phyloP scores from a whole-genome alignment of 2,329 filamentous ascomycete species.

The Gremmenia infestans region DNA sequence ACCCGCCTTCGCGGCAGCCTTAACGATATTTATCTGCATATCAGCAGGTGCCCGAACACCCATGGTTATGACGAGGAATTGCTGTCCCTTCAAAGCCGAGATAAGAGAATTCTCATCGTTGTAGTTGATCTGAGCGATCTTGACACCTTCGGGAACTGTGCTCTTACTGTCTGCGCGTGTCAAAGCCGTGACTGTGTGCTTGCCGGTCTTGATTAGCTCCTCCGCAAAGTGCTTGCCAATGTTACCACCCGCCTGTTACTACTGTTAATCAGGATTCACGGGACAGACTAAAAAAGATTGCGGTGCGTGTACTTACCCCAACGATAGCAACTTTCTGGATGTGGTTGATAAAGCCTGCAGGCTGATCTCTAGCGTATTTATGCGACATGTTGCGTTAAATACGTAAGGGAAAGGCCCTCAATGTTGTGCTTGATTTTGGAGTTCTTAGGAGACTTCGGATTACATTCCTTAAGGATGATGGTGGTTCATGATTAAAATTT shows the following conservation, averaged over 20 bases:
- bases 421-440: neutral
- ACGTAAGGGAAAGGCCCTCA: neutral
- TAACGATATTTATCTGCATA: slow-evolving; percentile 44
- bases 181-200: slow-evolving; percentile 45
- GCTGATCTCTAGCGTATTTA: slow-evolving; percentile 18
- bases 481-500: too few relatives aligned
- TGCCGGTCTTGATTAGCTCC: slow-evolving; percentile 30
- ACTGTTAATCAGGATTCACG: neutral
- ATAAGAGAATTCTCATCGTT: slow-evolving; percentile 40
- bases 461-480: neutral
- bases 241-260: slow-evolving; percentile 32
- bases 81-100: slow-evolving; percentile 46
- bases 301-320: slow-evolving; percentile 36
- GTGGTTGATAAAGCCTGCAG: slow-evolving; percentile 30
- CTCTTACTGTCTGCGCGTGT: slow-evolving; percentile 40
- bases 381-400: slow-evolving; percentile 2
- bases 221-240: slow-evolving; percentile 36
- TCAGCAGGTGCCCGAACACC: slow-evolving; percentile 37
- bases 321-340: slow-evolving; percentile 43
- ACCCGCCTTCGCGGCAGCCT: slow-evolving; percentile 49
- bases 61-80: slow-evolving; percentile 53
- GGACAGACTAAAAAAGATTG: neutral
- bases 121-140: slow-evolving; percentile 40
- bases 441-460: neutral
- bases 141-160: slow-evolving; percentile 37